Evolutionary conservation across 192 early-diverging fungal species (phyloP), one percentile per base, ranked within the genome.

Genomic region (Chytriomyces sp.): DNA sequence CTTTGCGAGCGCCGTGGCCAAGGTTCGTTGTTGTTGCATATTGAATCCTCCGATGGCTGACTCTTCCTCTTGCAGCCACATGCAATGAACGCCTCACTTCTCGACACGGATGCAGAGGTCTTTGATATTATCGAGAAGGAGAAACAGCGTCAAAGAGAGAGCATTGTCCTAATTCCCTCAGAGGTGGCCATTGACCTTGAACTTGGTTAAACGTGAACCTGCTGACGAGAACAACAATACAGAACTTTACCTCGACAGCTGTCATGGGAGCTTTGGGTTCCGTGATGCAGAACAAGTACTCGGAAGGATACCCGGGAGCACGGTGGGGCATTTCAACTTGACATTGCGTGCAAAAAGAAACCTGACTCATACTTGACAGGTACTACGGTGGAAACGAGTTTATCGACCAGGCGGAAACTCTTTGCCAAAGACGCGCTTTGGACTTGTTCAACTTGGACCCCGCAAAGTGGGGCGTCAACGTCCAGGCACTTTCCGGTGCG

Each of bases 341-440:
- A 6, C 24, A 53, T 23, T 72, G 59, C 5, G 26, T 18, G 23
- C 46, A 26, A 43, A 43, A 75, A 26, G 44, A 72, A 7, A 57
- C 50, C 11, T 50, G 45, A 13, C 65, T 65, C 72, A 53, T 64
- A 13, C 23, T 50, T 47, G 28, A n/a, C 76, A 90, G 92, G 79
- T 99, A 99, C 89, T 99, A 99, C 85, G 98, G 98, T 72, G 98
- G 98, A 76, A 99, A 99, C 86, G 94, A 98, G 85, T 95, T 89
- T 78, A 99, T 99, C 76, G 98, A 99, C 86, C 86, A 90, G 88
- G 93, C 96, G 46, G 98, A 99, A 84, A 79, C 78, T 49, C 88
- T 98, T 24, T 99, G 98, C 86, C 96, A 96, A 83, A 86, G 94
- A 81, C 92, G 98, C 61, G 98, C 98, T 18, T 88, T 99, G n/a